Conservation (phyloP, 768 basidiomycete species). For the Rhizopogon vinicolor region DNA sequence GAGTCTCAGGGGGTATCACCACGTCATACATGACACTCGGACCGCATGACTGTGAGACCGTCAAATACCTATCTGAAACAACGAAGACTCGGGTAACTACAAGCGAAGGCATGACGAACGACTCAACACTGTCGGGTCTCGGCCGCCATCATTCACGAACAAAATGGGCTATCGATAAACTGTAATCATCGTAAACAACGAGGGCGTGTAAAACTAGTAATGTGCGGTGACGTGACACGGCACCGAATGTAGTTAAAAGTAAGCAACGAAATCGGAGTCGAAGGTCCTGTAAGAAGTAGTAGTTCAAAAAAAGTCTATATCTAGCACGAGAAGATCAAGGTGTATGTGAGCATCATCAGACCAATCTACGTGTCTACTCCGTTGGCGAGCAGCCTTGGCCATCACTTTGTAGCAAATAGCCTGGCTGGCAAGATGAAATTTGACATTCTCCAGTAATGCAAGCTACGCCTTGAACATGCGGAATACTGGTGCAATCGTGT, state of each 20-base stretch:
- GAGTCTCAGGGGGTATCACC: too few relatives aligned
- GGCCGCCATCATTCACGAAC: too few relatives aligned
- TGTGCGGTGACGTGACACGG: background rate
- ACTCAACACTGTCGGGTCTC: too few relatives aligned
- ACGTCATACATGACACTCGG: too few relatives aligned
- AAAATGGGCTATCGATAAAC: too few relatives aligned
- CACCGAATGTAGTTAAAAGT: background rate
- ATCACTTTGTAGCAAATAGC: conserved; percentile 14
- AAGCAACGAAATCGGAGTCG: background rate
- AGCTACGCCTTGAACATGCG: conserved; percentile 18
- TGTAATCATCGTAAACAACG: too few relatives aligned
- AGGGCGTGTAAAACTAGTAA: background rate
- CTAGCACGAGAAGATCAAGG: background rate
- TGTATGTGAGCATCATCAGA: background rate
- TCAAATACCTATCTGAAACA: too few relatives aligned
- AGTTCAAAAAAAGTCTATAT: background rate
- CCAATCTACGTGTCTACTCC: background rate
- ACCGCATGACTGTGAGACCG: too few relatives aligned
- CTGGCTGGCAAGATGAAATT: conserved; percentile 21
- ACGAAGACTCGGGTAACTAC: too few relatives aligned
- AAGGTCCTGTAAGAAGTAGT: background rate
- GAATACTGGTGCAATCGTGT: conserved; percentile 22
- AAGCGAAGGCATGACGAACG: too few relatives aligned
- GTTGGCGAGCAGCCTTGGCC: conserved; percentile 11
- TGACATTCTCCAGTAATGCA: conserved; percentile 22